Conservation (phyloP, 164 flowering plant genomes). For the Nymphaea thermarum region DNA sequence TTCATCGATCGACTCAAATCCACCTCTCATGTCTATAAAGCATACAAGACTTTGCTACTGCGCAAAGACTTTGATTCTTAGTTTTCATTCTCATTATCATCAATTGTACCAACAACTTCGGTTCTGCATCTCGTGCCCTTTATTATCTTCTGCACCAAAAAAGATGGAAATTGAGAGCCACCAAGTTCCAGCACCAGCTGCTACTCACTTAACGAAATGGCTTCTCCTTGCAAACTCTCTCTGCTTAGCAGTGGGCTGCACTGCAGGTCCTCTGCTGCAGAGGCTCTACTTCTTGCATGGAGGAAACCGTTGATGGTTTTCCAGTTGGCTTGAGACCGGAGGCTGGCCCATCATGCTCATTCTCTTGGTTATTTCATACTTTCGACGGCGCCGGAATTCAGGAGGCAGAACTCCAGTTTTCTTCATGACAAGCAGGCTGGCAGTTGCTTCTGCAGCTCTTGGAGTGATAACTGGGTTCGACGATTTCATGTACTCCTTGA, state of each 20-base stretch:
- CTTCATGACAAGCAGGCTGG: background rate
- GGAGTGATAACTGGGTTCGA: constrained; percentile 20
- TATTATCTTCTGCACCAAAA: too few species aligned
- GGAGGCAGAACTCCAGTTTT: background rate
- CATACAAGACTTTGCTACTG: too few species aligned
- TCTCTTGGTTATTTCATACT: background rate
- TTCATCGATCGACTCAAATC: too few species aligned
- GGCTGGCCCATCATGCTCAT: constrained; percentile 3
- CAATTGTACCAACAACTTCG: too few species aligned
- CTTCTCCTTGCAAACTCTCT: background rate
- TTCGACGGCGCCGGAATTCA: background rate
- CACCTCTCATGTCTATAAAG: too few species aligned
- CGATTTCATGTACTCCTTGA: constrained; percentile 13
- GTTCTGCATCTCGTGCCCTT: too few species aligned
- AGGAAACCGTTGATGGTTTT: constrained; percentile 1
- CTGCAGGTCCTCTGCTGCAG: background rate
- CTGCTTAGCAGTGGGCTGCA: background rate
- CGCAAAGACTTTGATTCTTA: too few species aligned
- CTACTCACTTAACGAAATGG: too few species aligned
- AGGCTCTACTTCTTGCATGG: constrained; percentile 3
- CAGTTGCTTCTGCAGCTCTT: constrained; percentile 7
- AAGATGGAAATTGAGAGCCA: background rate
- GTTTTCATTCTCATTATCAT: too few species aligned
- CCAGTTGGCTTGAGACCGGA: constrained; percentile 4
- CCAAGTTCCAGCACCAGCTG: background rate